phyloP scores from a whole-genome alignment of 495 filamentous ascomycete genomes.

The Penicillium taxi region DNA sequence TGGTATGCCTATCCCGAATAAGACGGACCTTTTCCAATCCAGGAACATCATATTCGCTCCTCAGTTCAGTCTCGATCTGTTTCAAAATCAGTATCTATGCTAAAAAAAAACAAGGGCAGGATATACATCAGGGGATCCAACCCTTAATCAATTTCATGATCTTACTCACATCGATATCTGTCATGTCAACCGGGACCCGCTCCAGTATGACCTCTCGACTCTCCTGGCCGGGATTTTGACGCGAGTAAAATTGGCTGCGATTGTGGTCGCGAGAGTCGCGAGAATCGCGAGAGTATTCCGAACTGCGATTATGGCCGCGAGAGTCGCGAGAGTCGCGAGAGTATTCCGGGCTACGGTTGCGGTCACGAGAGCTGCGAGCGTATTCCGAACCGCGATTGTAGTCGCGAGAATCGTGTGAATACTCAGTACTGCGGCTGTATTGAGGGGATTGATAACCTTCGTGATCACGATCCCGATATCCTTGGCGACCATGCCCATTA shows the following conservation, averaged over 20 bases:
- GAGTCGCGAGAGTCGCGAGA: too few species aligned
- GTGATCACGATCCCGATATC: slow-evolving; percentile 49
- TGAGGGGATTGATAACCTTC: slow-evolving; percentile 48
- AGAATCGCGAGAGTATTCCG: too few species aligned
- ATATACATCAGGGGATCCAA: too few species aligned
- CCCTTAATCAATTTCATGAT: too few species aligned
- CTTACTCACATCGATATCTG: slow-evolving; percentile 49
- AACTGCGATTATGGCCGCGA: too few species aligned
- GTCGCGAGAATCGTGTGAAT: too few species aligned
- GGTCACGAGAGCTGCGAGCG: too few species aligned
- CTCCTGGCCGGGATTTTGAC: slow-evolving; percentile 46
- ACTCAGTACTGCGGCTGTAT: slow-evolving; percentile 30
- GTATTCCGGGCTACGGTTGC: too few species aligned
- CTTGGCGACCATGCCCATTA: slow-evolving; percentile 28
- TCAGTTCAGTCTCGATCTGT: slow-evolving; percentile 57
- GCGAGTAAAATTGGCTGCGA: slow-evolving; percentile 36
- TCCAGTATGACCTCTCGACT: slow-evolving; percentile 57
- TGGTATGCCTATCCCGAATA: slow-evolving; percentile 59
- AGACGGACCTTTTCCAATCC: slow-evolving; percentile 56
- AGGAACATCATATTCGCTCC: slow-evolving; percentile 48
- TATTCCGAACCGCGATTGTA: too few species aligned
- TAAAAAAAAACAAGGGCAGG: too few species aligned
- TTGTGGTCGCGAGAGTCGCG: slow-evolving; percentile 20
- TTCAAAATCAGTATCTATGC: too few species aligned
- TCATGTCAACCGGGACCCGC: slow-evolving; percentile 50